These are phyloP conservation scores for Penicillium dipodomyicola DNA, from an alignment of 495 filamentous ascomycete genomes.

Conservation along the genomic window DNA sequence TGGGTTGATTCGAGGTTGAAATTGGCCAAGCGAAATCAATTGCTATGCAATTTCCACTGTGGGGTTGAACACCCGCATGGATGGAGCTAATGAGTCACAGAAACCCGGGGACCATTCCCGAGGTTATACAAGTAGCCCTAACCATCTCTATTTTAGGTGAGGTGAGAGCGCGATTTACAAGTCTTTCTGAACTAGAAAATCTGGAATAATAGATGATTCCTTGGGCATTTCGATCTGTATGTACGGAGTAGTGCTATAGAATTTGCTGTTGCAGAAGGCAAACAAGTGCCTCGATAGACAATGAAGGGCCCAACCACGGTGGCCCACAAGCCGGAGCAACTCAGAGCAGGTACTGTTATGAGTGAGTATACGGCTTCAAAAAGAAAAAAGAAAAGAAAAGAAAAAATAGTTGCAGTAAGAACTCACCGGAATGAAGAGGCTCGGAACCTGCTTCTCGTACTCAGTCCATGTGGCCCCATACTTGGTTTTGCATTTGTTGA, in stretches of 20 bases:
- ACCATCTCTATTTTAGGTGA: no score
- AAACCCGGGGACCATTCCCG: background rate
- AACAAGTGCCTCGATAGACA: no score
- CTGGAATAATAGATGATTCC: background rate
- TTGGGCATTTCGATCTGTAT: background rate
- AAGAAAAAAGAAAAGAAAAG: no score
- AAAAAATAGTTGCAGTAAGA: background rate
- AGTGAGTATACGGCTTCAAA: background rate
- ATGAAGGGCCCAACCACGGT: background rate
- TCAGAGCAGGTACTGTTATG: constrained; percentile 2
- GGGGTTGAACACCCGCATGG: background rate
- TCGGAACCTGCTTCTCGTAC: constrained; percentile 80
- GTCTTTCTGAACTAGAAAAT: background rate
- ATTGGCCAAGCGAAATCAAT: no score
- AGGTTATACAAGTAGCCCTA: no score
- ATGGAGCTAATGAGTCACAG: background rate
- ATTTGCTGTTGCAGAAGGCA: background rate
- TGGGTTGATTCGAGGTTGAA: background rate
- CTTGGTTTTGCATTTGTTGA: constrained; percentile 45
- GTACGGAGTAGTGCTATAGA: background rate
- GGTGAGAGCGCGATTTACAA: background rate
- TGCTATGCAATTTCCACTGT: background rate
- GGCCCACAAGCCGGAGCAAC: background rate
- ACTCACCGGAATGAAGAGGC: constrained; percentile 90
- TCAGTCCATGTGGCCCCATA: constrained; percentile 87